phyloP scores from a whole-genome alignment of 2,329 filamentous ascomycete species.

The Cytospora schulzeri region DNA sequence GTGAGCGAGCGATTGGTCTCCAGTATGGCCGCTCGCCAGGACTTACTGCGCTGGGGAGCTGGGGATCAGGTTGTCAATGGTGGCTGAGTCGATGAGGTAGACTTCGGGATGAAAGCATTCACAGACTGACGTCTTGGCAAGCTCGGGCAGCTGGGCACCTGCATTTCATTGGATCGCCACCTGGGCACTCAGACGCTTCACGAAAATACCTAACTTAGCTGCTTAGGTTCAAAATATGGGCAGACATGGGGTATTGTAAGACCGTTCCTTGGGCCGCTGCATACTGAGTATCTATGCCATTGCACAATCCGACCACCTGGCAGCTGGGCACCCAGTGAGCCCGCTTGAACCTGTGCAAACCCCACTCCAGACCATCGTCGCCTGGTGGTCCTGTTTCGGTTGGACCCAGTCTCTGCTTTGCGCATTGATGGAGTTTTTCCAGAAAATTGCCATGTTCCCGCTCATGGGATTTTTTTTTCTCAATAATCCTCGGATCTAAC shows the following conservation, averaged over 20 bases:
- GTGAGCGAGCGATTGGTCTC: neutral
- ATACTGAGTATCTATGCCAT: no score
- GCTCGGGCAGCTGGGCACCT: conserved; percentile 2
- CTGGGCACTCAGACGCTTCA: no score
- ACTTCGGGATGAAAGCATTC: neutral
- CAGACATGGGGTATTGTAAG: neutral
- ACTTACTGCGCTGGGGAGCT: neutral
- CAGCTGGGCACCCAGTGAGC: no score
- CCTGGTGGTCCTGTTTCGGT: neutral
- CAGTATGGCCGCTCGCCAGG: neutral
- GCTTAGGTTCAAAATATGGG: no score
- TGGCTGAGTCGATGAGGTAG: conserved; percentile 20
- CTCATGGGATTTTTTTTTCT: conserved; percentile 3
- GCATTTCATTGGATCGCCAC: neutral
- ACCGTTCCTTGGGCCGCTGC: neutral
- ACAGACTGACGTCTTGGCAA: neutral
- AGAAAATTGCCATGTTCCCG: conserved; percentile 12
- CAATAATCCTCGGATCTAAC: neutral
- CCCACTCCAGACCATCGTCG: conserved; percentile 7
- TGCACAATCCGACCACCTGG: no score
- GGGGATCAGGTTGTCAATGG: conserved; percentile 9
- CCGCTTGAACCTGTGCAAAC: neutral
- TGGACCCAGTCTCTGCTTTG: neutral
- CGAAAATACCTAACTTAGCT: no score
- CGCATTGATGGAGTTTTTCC: conserved; percentile 11